Evolutionary conservation across 208 protist species (phyloP).

Genomic region (Vickermania spadyakhi): DNA sequence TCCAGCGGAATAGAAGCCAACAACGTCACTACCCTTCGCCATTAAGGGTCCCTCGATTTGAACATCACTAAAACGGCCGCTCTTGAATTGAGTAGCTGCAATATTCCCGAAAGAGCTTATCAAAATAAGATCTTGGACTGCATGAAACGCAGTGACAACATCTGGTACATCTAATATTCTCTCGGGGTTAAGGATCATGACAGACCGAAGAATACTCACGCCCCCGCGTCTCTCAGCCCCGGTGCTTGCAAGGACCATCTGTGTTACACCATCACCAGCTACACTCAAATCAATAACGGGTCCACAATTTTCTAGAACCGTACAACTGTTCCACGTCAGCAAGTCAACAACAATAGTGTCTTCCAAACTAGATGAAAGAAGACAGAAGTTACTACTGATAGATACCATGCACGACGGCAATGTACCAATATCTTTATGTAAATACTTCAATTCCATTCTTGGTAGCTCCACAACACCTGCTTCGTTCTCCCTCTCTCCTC

Average conservation of each 20-base stretch:
- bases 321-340: slow-evolving; percentile 16
- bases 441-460: slow-evolving; percentile 17
- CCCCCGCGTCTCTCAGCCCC: slow-evolving; percentile 51
- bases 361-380: slow-evolving; percentile 50
- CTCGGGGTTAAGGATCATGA: slow-evolving; percentile 31
- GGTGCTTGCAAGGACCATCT: slow-evolving; percentile 58
- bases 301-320: slow-evolving; percentile 52
- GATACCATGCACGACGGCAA: slow-evolving; percentile 14
- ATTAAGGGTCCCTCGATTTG: not conserved
- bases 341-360: slow-evolving; percentile 38
- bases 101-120: slow-evolving; percentile 5
- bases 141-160: slow-evolving; percentile 13
- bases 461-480: not conserved
- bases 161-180: slow-evolving; percentile 8
- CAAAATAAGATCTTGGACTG: slow-evolving; percentile 18
- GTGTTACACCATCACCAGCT: slow-evolving; percentile 22
- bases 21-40: not conserved
- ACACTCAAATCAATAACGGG: slow-evolving; percentile 63
- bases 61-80: not conserved
- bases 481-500: not conserved
- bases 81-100: not conserved
- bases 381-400: slow-evolving; percentile 15
- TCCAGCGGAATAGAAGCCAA: not conserved
- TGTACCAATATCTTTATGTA: slow-evolving; percentile 14
- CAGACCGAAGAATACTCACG: slow-evolving; percentile 55